These are phyloP conservation scores for Pyricularia sp. DNA, from an alignment of 2,329 filamentous ascomycete genomes.

Conservation along the genomic window DNA sequence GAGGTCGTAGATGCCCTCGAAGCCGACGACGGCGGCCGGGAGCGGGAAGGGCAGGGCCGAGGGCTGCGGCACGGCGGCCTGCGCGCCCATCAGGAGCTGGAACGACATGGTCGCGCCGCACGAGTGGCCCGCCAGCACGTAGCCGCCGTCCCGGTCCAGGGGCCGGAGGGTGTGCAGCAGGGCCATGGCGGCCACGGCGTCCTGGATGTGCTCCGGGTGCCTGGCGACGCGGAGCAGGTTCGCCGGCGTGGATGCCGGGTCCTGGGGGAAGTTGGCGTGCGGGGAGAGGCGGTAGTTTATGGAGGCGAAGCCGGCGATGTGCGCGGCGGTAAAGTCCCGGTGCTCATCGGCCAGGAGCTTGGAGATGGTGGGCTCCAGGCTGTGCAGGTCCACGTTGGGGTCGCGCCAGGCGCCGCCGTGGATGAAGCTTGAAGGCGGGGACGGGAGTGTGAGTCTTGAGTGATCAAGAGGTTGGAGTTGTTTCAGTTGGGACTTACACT, in stretches of 20 bases:
- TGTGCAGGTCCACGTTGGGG: constrained; percentile 35
- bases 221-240: constrained; percentile 28
- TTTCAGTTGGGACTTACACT: constrained; percentile 19
- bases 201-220: constrained; percentile 53
- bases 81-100: constrained; percentile 44
- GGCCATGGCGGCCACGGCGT: constrained; percentile 41
- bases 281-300: constrained; percentile 56
- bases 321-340: not conserved
- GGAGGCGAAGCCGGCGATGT: constrained; percentile 52
- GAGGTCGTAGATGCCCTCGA: constrained; percentile 61
- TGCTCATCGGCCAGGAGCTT: constrained; percentile 4
- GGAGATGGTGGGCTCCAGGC: constrained; percentile 29
- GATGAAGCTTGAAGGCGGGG: constrained; percentile 28
- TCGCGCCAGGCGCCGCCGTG: constrained; percentile 59
- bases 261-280: constrained; percentile 35
- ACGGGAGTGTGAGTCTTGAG: not conserved
- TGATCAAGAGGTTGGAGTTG: too few species aligned
- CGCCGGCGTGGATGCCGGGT: constrained; percentile 25
- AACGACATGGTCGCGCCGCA: constrained; percentile 55
- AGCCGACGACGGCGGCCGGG: constrained; percentile 46
- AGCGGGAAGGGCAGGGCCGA: constrained; percentile 11
- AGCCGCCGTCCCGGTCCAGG: constrained; percentile 22
- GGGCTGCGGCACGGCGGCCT: not conserved
- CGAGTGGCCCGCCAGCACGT: constrained; percentile 52
- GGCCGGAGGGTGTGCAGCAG: constrained; percentile 33